phyloP scores from a whole-genome alignment of 1,284 basidiomycete genomes.

The Papiliotrema terrestris region DNA sequence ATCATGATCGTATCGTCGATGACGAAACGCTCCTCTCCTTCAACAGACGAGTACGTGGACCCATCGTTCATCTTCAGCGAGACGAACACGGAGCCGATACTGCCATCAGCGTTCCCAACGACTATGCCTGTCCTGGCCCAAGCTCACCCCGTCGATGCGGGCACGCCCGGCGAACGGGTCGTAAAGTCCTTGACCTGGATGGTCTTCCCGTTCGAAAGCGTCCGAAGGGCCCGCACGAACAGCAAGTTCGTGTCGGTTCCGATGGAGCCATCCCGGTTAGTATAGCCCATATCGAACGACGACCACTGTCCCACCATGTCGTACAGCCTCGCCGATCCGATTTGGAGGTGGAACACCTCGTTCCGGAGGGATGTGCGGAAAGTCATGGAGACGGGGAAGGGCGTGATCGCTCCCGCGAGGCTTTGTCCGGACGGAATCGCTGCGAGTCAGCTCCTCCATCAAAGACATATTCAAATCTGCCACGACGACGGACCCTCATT shows the following conservation, averaged over 20 bases:
- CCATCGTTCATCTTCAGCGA: not conserved
- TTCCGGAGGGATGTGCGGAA: not conserved
- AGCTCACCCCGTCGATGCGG: not conserved
- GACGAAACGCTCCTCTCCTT: not conserved
- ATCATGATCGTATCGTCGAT: not conserved
- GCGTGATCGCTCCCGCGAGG: not conserved
- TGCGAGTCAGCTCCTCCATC: not conserved
- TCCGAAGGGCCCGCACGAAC: not conserved
- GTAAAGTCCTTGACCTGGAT: slow-evolving; percentile 1
- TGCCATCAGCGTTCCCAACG: not conserved
- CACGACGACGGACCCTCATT: not conserved
- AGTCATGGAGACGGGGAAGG: slow-evolving; percentile 1
- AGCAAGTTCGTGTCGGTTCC: not conserved
- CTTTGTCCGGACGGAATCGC: not conserved
- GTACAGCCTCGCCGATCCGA: not conserved
- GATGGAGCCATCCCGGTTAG: not conserved
- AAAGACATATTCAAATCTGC: not conserved
- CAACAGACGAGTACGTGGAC: not conserved
- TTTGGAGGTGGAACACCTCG: slow-evolving; percentile 1
- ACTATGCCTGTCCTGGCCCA: not conserved
- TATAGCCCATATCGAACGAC: not conserved
- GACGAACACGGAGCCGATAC: slow-evolving; percentile 1
- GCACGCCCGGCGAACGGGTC: not conserved
- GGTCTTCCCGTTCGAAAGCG: not conserved
- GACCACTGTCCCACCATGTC: not conserved